Conservation (phyloP, 1,284 basidiomycete genomes). For the Malassezia furfur region DNA sequence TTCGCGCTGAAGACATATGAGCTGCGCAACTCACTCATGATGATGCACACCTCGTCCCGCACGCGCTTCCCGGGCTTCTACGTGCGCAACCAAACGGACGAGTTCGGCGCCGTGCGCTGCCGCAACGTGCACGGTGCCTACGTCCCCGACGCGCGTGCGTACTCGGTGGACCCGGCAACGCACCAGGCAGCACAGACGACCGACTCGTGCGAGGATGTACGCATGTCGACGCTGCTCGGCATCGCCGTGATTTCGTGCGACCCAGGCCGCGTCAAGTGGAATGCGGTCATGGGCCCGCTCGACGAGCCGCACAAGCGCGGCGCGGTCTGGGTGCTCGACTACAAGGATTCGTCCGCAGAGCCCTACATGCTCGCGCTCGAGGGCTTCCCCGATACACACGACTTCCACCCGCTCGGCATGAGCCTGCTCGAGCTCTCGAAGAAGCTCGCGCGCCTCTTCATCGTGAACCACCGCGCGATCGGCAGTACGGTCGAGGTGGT, state of each 20-base stretch:
- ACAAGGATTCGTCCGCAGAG: not conserved
- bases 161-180: not conserved
- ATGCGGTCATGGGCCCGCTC: conserved; percentile 15
- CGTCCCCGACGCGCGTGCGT: conserved; percentile 4
- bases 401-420: conserved; percentile 20
- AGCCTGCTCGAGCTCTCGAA: not conserved
- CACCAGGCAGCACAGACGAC: conserved; percentile 1
- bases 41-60: not conserved
- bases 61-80: not conserved
- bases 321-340: conserved; percentile 14
- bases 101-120: not conserved
- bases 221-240: not conserved
- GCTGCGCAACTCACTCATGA: not conserved
- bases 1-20: not conserved
- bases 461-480: conserved; percentile 12
- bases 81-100: not conserved
- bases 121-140: not conserved
- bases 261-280: conserved; percentile 17
- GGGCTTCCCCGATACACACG: conserved; percentile 2
- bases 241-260: conserved; percentile 17
- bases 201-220: conserved; percentile 15
- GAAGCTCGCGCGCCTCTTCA: conserved; percentile 11
- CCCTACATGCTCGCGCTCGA: conserved; percentile 1
- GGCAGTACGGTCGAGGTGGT: conserved; percentile 16
- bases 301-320: conserved; percentile 6